Base-by-base conservation (phyloP, 805 yeast species). In the Diddensiella caesifluorescens region DNA sequence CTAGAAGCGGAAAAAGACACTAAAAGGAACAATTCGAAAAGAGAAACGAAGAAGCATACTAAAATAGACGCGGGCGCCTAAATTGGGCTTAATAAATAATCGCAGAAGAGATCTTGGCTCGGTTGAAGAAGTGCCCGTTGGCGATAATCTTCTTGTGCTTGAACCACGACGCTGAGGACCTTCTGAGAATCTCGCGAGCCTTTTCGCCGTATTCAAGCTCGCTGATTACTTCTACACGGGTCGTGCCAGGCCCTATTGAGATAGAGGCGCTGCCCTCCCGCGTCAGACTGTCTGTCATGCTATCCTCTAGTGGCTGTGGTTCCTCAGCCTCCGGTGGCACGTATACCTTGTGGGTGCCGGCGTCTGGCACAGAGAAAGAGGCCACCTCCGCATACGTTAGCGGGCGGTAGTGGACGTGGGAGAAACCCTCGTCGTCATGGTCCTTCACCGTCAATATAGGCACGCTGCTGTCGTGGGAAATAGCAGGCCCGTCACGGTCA, bases 321-420 rank as follows among this genome's bases (percentile, higher is more conserved):
- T n/a, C n/a, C 31, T 56, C 55, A 4, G 53, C 53, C 15, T 55
- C 49, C 25, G 34, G 31, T 22, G 45, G 27, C 58, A 42, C 35
- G 44, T 34, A 15, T 33, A 42, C 38, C 32, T 33, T 32, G 22
- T 34, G 38, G 7, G 10, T 15, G 22, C 22, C 22, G 9, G 10
- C 10, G 19, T 39, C 39, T 23, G 48, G 46, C 21, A 45, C 46
- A 20, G 47, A 27, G 46, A 51, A 41, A 1, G 69, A 57, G 9
- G 75, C 75, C 19, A 69, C 77, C 59, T 75, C 80, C 9, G 77
- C 77, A 52, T 74, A 74, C 5, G 78, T 70, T 52, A 73, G 56
- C 42, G 68, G 64, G 41, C 76, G 68, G 31, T 72, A 55, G 36
- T 67, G 66, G 41, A 75, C 68, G 39, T 65, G 68, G 19, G 74